Base-by-base conservation (phyloP, 176 grass and related monocot genomes). In the Avena insularis region DNA sequence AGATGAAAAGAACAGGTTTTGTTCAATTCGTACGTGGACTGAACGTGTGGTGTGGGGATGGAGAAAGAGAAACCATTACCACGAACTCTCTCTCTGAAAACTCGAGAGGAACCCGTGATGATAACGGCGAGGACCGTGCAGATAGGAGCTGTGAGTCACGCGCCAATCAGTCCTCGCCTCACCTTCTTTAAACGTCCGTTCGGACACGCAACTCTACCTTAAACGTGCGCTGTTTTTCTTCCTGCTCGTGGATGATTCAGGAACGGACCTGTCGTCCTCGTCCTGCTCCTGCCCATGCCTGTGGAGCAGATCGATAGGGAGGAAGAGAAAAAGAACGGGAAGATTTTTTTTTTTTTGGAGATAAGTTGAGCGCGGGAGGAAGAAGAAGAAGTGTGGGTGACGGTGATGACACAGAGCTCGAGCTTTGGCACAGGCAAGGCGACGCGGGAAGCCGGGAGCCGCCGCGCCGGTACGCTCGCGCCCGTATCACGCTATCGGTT, bases 101-200 rank as follows among this genome's bases (percentile, higher is more conserved):
- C 20, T 79, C 58, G 6, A 27, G 40, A 80, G 5, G 20, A 51
- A 6, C 6, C 1, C 6, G 9, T 20, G 57, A 61, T 2, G 29
- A 56, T 33, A 5, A 77, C 35, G 76, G 12, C 36, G 54, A 6
- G 38, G 6, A 10, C 8, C 1, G 77, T 40, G 36, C 80, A 25
- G 56, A 65, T 72, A 57, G 80, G 80, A 79, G 11, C 46, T 63
- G 19, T 4, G 65, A 87, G 63, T 83, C 80, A 86, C 89, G 10
- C 36, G 2, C 75, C 75, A 58, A 87, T 91, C 75, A 65, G 56
- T 87, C 89, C 0, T 47, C 65, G 2, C 54, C 19, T 5, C 40
- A 43, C 6, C 40, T 43, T 25, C 25, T 25, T 25, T 13, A 65
- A 45, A 45, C n/a, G 78, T 35, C 33, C 8, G 0, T 46, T 55